Base-by-base conservation (phyloP, 176 grass and related monocot genomes). In the Aegilops tauschii region DNA sequence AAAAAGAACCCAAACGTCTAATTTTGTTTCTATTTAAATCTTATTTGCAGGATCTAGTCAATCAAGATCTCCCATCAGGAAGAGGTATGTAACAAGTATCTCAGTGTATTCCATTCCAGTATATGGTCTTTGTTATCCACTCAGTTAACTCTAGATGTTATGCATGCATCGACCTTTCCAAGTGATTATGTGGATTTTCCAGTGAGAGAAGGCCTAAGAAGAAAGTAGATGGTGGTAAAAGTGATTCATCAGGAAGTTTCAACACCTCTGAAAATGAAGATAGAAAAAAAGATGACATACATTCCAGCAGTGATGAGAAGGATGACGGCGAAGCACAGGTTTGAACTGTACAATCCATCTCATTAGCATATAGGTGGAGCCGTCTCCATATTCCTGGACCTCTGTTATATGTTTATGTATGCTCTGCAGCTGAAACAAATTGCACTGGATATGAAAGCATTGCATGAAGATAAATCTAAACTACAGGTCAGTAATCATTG, bases 41-140 rank as follows among this genome's bases (percentile, higher is more conserved):
- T 77, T 21, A 70, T 7, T 64, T 87, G 73, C 84, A 97, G 95
- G 88, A 37, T 97, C 90, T 77, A 97, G 88, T 64, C 83, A 50
- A 64, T 97, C 92, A 87, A 89, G 82, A 78, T 97, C 95, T 32
- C 92, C 95, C 29, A 79, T 87, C 73, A 92, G 86, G 70, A 97
- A 79, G 83, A 90, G 90, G 90, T 90, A 88, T 78, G 64, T 69
- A 17, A 8, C 10, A 45, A 84, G 11, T 4, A 79, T 76, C 32
- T 78, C 17, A 35, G 49, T 44, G 40, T 17, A 69, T 69, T 83
- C 64, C 59, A 31, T 74, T 76, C 80, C 61, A 66, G 70, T 59
- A 75, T 75, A 23, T 18, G 12, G 8, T 50, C 12, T 25, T 54
- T 80, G 18, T 76, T 65, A 20, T 85, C 35, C 25, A 32, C 34